phyloP scores from a whole-genome alignment of 164 flowering plant genomes.

The Piper longum region DNA sequence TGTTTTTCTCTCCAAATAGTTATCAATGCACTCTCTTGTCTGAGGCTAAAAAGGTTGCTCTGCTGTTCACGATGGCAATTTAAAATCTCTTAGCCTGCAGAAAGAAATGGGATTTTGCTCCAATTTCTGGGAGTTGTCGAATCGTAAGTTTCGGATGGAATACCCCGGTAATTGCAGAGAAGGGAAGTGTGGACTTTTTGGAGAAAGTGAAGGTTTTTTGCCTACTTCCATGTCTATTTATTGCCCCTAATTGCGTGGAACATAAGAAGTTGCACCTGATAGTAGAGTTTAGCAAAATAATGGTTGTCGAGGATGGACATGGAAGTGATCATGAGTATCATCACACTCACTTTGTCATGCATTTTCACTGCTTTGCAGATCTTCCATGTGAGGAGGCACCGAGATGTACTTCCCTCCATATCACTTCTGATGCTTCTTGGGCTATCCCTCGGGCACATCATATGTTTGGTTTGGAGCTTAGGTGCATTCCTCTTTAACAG shows the following conservation, averaged over 20 bases:
- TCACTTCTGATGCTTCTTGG: slow-evolving; percentile 49
- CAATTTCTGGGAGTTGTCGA: not conserved
- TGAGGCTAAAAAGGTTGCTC: slow-evolving; percentile 5
- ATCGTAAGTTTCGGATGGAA: slow-evolving; percentile 14
- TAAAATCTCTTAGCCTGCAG: slow-evolving; percentile 9
- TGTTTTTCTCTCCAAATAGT: slow-evolving; percentile 14
- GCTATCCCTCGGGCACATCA: slow-evolving; percentile 48
- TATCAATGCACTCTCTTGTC: slow-evolving; percentile 23
- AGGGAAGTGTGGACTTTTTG: slow-evolving; percentile 27
- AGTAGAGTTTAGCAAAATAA: slow-evolving; percentile 14
- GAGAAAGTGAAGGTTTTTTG: slow-evolving; percentile 12
- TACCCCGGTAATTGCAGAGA: slow-evolving; percentile 19
- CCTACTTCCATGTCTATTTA: slow-evolving; percentile 23
- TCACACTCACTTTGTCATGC: slow-evolving; percentile 43
- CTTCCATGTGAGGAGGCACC: slow-evolving; percentile 35
- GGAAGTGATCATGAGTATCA: slow-evolving; percentile 43
- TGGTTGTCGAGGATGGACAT: slow-evolving; percentile 44
- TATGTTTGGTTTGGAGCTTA: slow-evolving; percentile 47
- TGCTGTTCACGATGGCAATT: slow-evolving; percentile 2
- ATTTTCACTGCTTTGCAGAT: slow-evolving; percentile 38
- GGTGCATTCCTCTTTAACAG: slow-evolving; percentile 25
- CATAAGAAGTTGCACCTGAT: slow-evolving; percentile 12
- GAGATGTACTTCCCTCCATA: slow-evolving; percentile 28
- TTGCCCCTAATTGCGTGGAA: slow-evolving; percentile 19
- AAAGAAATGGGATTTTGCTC: slow-evolving; percentile 13